Base-by-base conservation (phyloP, 352 stramenopile genomes). In the Vaucheria bursata region DNA sequence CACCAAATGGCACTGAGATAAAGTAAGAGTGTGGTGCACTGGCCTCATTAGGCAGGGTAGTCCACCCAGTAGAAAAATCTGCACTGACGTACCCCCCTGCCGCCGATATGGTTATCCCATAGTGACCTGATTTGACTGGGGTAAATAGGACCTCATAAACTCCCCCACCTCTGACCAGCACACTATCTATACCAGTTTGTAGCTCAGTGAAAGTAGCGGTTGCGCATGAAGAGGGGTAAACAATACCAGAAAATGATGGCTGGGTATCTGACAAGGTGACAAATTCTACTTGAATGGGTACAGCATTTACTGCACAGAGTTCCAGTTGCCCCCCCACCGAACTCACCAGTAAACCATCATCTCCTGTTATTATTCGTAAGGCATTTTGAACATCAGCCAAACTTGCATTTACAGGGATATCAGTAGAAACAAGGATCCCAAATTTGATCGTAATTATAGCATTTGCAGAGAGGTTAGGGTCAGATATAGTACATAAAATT, bases 51-150 rank as follows among this genome's bases (percentile, higher is more conserved):
- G 93, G 90, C 68, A 88, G 66, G 12, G 97, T 88, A 25, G 89
- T 65, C 8, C 97, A 87, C 1, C 83, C 92, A 0, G 86, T 85
- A 6, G 90, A 91, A 1, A 91, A 77, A 76, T 91, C 86, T 38
- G 87, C 91, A 68, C 92, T 88, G 2, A 90, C 85, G 18, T 86
- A 49, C 25, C 82, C 69, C 8, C 69, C 83, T 34, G 1, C 75
- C 4, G 65, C 65, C 4, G 38, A 73, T 75, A 84, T 35, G n/a
- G 78, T 77, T 38, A 86, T 69, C 33, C 80, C 82, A 82, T 91
- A 91, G 29, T 84, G 78, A 70, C 86, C 88, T 59, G 82, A 85
- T 8, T 88, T 75, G 12, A 87, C 89, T 0, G 94, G 94, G 0
- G 88, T 91, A 18, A 95, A 90, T 1, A 83, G 85, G 31, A 97